Base-by-base conservation (phyloP, 1,284 basidiomycete species). In the Heterobasidion parviporum region DNA sequence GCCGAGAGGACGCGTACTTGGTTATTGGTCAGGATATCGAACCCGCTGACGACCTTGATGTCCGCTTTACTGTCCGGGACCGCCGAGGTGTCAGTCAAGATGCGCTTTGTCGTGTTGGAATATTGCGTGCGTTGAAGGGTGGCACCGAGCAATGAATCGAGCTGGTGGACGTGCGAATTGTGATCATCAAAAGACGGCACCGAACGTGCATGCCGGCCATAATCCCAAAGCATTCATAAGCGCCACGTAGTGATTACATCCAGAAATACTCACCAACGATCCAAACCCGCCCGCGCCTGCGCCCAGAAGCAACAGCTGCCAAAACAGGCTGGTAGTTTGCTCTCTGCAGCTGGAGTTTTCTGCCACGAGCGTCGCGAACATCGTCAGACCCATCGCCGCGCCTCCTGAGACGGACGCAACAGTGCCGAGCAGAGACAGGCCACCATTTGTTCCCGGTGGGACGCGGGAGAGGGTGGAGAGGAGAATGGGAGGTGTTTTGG, bases 371-470 rank as follows among this genome's bases (percentile, higher is more conserved):
- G 79, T 77, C 6, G 73, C 54, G 8, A 79, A 79, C 64, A 87
- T 78, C 3, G 81, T 74, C 14, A 78, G 45, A 1, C 89, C 92
- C 64, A 95, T 87, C 2, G 87, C 63, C 1, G 77, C 65, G 0
- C 95, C 95, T 1, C 95, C 95, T 0, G 76, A 65, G 2, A 86
- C 70, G 1, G 90, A 92, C 8, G 87, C 85, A 1, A 81, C 58
- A 0, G 91, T 90, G 8, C 95, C 95, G 48, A 82, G 78, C 0
- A 77, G 55, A 1, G 90, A 90, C 59, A 98, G 79, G 0, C 81
- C 95, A 8, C 95, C 95, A 66, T 98, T 98, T 1, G 95, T 97
- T 1, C 95, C 95, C 0, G 88, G 86, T 1, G 94, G 94, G 0
- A 95, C 92, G 0, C 71, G 62, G 56, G 76, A 75, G 50, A 87